phyloP scores from a whole-genome alignment of 129 eudicot species.

The Daucus carota region DH1_v3.0 NC_030381.2:35368001-35368500 shows the following conservation, averaged over 20 bases:
- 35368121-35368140: constrained; percentile 4
- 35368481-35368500: no score
- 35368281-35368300: not conserved
- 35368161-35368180: not conserved
- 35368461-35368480: no score
- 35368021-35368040: constrained; percentile 5
- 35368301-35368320: not conserved
- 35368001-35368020: not conserved
- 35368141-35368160: not conserved
- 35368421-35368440: not conserved
- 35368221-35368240: constrained; percentile 4
- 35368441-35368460: not conserved
- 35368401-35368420: no score
- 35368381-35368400: constrained; percentile 19
- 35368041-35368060: not conserved
- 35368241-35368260: constrained; percentile 7
- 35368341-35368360: not conserved
- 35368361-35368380: constrained; percentile 6
- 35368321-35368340: not conserved
- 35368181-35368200: constrained; percentile 10
- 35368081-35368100: constrained; percentile 6
- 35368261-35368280: constrained; percentile 8
- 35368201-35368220: constrained; percentile 10
- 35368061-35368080: constrained; percentile 6
- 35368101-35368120: constrained; percentile 2